phyloP scores from a whole-genome alignment of 2,329 filamentous ascomycete species.

The Ascochyta pisi region DNA sequence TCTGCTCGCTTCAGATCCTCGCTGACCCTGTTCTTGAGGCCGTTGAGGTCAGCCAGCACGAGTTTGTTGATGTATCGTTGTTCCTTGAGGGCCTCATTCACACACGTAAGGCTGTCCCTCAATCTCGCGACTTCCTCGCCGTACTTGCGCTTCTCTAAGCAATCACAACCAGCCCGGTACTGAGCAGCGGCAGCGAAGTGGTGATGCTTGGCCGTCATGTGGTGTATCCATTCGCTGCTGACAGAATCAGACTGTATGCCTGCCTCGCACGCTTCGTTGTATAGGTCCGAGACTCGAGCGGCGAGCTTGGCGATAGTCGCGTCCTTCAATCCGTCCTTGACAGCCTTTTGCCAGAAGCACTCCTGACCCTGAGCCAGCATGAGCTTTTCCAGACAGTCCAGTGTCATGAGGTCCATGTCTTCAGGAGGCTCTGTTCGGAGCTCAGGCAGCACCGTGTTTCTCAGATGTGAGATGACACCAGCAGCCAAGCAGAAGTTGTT shows the following conservation, averaged over 20 bases:
- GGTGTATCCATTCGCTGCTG: conserved; percentile 95
- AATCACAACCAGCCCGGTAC: conserved; percentile 88
- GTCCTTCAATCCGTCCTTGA: conserved; percentile 92
- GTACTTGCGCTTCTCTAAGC: conserved; percentile 90
- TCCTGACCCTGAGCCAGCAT: conserved; percentile 94
- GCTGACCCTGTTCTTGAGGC: conserved; percentile 79
- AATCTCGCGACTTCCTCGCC: conserved; percentile 93
- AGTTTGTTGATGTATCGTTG: conserved; percentile 80
- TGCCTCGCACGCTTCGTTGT: conserved; percentile 81
- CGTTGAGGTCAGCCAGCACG: conserved; percentile 82
- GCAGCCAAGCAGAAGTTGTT: conserved; percentile 90
- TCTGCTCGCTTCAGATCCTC: conserved; percentile 92
- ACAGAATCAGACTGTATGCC: conserved; percentile 89
- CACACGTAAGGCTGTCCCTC: conserved; percentile 80
- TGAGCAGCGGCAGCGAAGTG: conserved; percentile 97
- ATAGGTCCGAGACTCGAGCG: conserved; percentile 88
- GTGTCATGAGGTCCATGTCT: conserved; percentile 90
- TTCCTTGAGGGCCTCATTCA: conserved; percentile 86
- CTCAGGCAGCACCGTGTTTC: conserved; percentile 78
- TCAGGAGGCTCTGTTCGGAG: conserved; percentile 85
- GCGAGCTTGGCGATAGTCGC: conserved; percentile 90
- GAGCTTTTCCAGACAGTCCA: conserved; percentile 82
- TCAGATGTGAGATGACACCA: conserved; percentile 81
- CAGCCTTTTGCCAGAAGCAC: conserved; percentile 97
- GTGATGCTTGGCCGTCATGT: conserved; percentile 95